Percentiles rank a stretch among this genome's conserved stretches.
Conservation (phyloP, 306 rosid species). For the Cotoneaster glaucophyllus region DNA sequence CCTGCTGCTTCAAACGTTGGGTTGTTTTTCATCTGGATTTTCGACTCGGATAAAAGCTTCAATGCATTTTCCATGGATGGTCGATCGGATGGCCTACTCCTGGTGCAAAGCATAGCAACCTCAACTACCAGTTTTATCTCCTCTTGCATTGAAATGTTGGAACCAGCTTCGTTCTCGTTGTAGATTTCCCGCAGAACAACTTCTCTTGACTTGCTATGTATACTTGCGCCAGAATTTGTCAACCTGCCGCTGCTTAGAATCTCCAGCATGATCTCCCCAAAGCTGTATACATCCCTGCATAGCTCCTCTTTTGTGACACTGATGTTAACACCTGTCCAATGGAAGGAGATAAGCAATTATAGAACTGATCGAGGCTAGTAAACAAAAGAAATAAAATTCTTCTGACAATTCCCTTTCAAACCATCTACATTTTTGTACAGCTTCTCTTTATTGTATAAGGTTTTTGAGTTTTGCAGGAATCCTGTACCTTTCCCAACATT, state of each 20-base stretch:
- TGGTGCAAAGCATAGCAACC: slow-evolving; percentile 68
- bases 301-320: slow-evolving; percentile 57
- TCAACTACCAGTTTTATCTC: slow-evolving; percentile 52
- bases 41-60: slow-evolving; percentile 59
- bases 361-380: background rate
- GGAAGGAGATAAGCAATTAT: background rate
- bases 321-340: slow-evolving; percentile 41
- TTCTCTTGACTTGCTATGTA: slow-evolving; percentile 51
- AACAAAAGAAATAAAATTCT: background rate
- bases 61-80: slow-evolving; percentile 72
- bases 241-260: slow-evolving; percentile 55
- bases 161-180: slow-evolving; percentile 46
- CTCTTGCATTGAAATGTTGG: slow-evolving; percentile 42
- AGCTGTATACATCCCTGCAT: slow-evolving; percentile 56
- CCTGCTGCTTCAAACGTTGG: slow-evolving; percentile 24
- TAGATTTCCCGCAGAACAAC: slow-evolving; percentile 52
- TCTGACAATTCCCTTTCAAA: background rate
- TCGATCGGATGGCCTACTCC: slow-evolving; percentile 46
- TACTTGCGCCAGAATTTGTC: slow-evolving; percentile 44
- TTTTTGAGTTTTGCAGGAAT: background rate
- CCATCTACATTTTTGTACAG: background rate
- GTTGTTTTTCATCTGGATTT: slow-evolving; percentile 23
- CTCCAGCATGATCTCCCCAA: slow-evolving; percentile 68
- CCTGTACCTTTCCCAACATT: background rate
- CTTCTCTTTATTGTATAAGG: background rate